Percentiles rank a stretch among this genome's conserved stretches.
Evolutionary conservation across 179 eudicot genomes (phyloP).

Genomic region (Camellia oleifera): DNA sequence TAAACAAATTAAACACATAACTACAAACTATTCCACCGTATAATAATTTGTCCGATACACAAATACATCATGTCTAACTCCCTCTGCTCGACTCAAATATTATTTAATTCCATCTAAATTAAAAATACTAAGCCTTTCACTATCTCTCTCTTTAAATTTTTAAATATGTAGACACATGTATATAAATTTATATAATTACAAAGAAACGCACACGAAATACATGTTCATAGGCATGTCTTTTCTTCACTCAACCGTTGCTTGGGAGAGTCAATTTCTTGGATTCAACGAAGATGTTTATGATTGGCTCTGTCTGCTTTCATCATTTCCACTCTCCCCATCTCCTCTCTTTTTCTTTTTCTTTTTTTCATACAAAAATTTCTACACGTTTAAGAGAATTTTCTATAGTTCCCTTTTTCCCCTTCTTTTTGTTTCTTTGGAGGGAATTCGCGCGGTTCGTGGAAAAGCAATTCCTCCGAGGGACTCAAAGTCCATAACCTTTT

Average conservation of each 20-base stretch:
- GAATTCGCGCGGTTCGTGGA: not conserved
- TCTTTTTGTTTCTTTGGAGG: not conserved
- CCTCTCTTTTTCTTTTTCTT: not conserved
- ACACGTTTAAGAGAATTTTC: not conserved
- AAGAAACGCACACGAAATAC: not conserved
- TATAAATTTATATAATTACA: not conserved
- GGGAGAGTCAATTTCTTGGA: slow-evolving; percentile 18
- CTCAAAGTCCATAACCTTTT: not conserved
- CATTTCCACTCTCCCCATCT: slow-evolving; percentile 10
- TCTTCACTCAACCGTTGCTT: slow-evolving; percentile 17
- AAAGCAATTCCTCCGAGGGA: not conserved
- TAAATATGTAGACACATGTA: not conserved
- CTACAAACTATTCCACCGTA: no score
- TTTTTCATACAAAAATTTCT: no score
- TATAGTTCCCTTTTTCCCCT: no score
- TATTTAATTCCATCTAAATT: no score
- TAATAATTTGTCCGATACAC: no score
- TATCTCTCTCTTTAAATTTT: not conserved
- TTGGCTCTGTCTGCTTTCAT: slow-evolving; percentile 5
- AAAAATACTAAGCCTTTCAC: no score
- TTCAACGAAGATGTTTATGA: slow-evolving; percentile 18
- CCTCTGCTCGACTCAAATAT: no score
- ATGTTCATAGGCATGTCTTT: not conserved
- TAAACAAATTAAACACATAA: no score
- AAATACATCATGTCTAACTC: no score